Conservation (phyloP, 163 green algal genomes). For the Prototheca stagnorum region DNA sequence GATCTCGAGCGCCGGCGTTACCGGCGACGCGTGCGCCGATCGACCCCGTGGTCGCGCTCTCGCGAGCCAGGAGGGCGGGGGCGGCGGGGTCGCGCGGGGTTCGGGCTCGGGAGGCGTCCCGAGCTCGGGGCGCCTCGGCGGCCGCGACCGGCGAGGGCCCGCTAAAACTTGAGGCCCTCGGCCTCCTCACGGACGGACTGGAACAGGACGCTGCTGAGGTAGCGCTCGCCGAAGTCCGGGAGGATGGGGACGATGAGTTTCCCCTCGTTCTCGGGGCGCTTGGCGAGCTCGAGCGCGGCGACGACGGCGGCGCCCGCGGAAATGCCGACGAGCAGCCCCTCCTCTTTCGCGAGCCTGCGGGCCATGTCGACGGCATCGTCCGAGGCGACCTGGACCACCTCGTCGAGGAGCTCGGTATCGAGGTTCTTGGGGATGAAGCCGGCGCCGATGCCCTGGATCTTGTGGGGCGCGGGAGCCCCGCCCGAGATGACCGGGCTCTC, state of each 20-base stretch:
- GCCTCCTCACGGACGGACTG: slow-evolving; percentile 51
- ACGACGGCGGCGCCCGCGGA: slow-evolving; percentile 72
- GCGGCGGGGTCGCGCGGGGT: no score
- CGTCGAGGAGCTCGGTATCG: slow-evolving; percentile 69
- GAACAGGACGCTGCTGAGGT: slow-evolving; percentile 64
- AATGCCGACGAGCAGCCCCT: slow-evolving; percentile 92
- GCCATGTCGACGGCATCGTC: slow-evolving; percentile 86
- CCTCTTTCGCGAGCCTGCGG: slow-evolving; percentile 66
- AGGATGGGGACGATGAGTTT: slow-evolving; percentile 79
- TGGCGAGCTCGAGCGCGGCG: slow-evolving; percentile 67
- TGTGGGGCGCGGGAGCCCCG: slow-evolving; percentile 83
- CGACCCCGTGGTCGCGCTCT: no score
- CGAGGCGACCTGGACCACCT: slow-evolving; percentile 63
- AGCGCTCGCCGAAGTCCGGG: slow-evolving; percentile 84
- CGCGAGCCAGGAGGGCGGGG: no score
- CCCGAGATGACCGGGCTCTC: slow-evolving; percentile 86
- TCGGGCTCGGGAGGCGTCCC: no score
- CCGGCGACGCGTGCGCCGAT: no score
- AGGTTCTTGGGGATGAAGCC: slow-evolving; percentile 89
- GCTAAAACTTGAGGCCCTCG: slow-evolving; percentile 1
- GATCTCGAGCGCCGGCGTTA: no score
- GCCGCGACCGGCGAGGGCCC: background rate
- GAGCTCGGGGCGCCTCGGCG: background rate
- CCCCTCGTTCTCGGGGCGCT: slow-evolving; percentile 72
- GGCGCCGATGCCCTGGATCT: slow-evolving; percentile 96